phyloP scores from a whole-genome alignment of 2,329 filamentous ascomycete genomes.

The Sporothrix mexicana region DNA sequence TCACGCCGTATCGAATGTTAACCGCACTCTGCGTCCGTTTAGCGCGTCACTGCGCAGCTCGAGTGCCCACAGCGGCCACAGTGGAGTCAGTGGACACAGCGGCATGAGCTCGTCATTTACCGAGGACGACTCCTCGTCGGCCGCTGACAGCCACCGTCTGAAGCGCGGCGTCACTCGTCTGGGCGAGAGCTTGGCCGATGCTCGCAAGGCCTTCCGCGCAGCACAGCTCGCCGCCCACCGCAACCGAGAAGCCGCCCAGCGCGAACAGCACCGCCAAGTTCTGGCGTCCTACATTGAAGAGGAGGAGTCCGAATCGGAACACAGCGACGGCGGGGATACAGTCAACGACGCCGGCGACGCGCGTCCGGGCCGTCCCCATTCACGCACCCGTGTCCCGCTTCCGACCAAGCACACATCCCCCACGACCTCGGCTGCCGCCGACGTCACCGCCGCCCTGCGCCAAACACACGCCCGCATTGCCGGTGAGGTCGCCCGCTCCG shows the following conservation, averaged over 20 bases:
- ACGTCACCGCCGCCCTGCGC: constrained; percentile 83
- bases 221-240: constrained; percentile 81
- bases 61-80: neutral
- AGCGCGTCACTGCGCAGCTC: neutral
- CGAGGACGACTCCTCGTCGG: neutral
- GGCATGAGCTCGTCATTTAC: constrained; percentile 8
- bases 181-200: constrained; percentile 60
- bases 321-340: constrained; percentile 41
- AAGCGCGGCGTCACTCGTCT: constrained; percentile 56
- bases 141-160: neutral
- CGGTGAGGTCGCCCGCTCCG: constrained; percentile 80
- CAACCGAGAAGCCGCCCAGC: constrained; percentile 73
- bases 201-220: constrained; percentile 73
- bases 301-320: constrained; percentile 41
- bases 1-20: neutral
- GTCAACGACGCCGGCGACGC: neutral
- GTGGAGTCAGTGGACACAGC: neutral
- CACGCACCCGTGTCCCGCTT: constrained; percentile 38
- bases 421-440: constrained; percentile 74
- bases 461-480: constrained; percentile 88
- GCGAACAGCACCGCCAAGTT: constrained; percentile 76
- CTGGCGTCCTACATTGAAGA: constrained; percentile 63
- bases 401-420: constrained; percentile 65
- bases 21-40: constrained; percentile 22
- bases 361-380: neutral